Percentiles rank a stretch among this genome's conserved stretches.
phyloP scores from a whole-genome alignment of 176 grass and related monocot genomes.

The Luzula sylvatica region DNA sequence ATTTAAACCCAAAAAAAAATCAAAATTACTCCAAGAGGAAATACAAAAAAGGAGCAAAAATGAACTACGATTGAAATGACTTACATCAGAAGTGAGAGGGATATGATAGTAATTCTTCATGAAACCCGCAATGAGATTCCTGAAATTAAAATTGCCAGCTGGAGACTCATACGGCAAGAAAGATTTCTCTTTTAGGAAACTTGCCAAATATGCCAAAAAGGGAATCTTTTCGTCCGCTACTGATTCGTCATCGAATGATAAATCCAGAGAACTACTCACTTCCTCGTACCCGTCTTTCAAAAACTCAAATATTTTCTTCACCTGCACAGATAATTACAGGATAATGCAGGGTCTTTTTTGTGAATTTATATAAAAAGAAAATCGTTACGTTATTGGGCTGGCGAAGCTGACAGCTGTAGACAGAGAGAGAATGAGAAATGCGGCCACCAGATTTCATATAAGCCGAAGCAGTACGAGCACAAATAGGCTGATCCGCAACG shows the following conservation, averaged over 20 bases:
- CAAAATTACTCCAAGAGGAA: conserved; percentile 7
- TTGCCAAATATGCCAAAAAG: conserved; percentile 87
- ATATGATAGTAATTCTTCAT: conserved; percentile 99
- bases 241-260: conserved; percentile 90
- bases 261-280: conserved; percentile 89
- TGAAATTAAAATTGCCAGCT: conserved; percentile 69
- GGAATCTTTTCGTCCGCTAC: conserved; percentile 99
- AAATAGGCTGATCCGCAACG: conserved; percentile 88
- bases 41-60: neutral
- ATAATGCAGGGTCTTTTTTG: too few species aligned
- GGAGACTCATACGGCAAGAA: conserved; percentile 86
- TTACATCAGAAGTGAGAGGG: conserved; percentile 80
- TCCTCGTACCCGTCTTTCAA: conserved; percentile 90
- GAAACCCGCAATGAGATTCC: conserved; percentile 81
- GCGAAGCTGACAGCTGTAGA: conserved; percentile 94
- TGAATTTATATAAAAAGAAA: neutral
- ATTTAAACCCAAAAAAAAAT: conserved; percentile 19
- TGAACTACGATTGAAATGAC: conserved; percentile 11
- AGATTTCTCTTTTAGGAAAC: conserved; percentile 62
- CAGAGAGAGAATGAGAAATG: conserved; percentile 94
- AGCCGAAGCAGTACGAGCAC: conserved; percentile 92
- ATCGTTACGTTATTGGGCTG: conserved; percentile 79
- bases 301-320: conserved; percentile 97
- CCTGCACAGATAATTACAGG: conserved; percentile 22
- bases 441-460: conserved; percentile 89